A percentile compares a stretch with the other conserved stretches of the same genome.
Evolutionary conservation across 495 filamentous ascomycete genomes (phyloP).

Genomic region (Lichina pygmaea): DNA sequence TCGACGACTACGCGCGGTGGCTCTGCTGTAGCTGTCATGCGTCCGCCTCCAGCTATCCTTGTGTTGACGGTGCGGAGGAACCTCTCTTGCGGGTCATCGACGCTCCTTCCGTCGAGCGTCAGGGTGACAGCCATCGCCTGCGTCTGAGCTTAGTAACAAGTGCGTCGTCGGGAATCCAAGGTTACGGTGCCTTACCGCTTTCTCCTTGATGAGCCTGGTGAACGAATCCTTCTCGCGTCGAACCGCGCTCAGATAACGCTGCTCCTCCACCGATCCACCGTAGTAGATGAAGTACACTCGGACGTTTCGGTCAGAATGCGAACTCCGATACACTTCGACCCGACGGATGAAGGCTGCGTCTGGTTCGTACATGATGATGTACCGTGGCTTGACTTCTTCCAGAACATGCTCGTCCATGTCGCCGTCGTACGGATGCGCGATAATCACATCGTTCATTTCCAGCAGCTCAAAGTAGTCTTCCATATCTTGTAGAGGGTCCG

Average conservation of each 20-base stretch:
- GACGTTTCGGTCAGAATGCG: constrained; percentile 68
- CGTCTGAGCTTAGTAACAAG: no score
- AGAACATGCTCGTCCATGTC: constrained; percentile 91
- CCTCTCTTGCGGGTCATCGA: constrained; percentile 67
- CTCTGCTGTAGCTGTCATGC: constrained; percentile 61
- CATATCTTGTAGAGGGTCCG: constrained; percentile 67
- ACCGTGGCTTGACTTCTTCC: constrained; percentile 75
- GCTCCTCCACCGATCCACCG: constrained; percentile 81
- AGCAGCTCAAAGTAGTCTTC: constrained; percentile 82
- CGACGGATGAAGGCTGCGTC: constrained; percentile 86
- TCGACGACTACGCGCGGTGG: constrained; percentile 90
- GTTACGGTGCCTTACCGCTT: constrained; percentile 23
- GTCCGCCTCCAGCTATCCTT: constrained; percentile 80
- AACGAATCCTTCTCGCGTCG: constrained; percentile 88
- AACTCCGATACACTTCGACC: constrained; percentile 87
- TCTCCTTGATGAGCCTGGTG: constrained; percentile 76
- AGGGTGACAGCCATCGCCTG: constrained; percentile 69
- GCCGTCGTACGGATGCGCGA: constrained; percentile 80
- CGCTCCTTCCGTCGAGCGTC: constrained; percentile 36
- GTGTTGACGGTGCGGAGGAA: constrained; percentile 94
- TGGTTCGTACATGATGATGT: constrained; percentile 97
- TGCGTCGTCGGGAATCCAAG: no score
- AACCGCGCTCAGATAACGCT: constrained; percentile 72
- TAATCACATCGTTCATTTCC: constrained; percentile 68
- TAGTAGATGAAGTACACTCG: constrained; percentile 94